Evolutionary conservation across 305 asterid species (phyloP).

Genomic region (Plantago rigida): DNA sequence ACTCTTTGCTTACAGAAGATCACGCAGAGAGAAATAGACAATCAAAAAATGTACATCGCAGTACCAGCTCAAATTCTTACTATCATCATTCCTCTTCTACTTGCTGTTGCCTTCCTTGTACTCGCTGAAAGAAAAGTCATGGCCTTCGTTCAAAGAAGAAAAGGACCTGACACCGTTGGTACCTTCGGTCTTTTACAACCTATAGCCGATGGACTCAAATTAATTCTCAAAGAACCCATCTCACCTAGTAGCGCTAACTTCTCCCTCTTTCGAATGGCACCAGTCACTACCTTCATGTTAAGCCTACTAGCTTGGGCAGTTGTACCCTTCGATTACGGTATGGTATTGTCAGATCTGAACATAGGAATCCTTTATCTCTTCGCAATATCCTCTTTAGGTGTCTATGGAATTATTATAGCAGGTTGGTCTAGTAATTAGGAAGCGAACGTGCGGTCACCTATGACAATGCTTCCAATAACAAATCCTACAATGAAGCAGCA

Average conservation of each 20-base stretch:
- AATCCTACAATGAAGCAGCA: too few species aligned
- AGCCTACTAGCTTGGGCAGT: too few species aligned
- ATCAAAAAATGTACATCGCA: too few species aligned
- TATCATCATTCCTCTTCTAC: not conserved
- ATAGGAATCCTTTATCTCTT: too few species aligned
- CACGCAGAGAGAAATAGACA: too few species aligned
- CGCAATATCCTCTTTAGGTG: too few species aligned
- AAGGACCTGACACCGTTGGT: not conserved
- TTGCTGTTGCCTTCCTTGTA: not conserved
- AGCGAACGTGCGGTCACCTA: not conserved
- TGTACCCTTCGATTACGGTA: too few species aligned
- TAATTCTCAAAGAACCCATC: not conserved
- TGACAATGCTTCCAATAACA: not conserved
- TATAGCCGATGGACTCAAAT: not conserved
- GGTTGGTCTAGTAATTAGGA: constrained; percentile 1
- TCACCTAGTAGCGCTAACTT: too few species aligned
- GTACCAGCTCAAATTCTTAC: not conserved
- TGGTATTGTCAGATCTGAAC: too few species aligned
- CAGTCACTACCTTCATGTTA: too few species aligned
- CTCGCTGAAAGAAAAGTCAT: not conserved
- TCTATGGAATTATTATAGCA: not conserved
- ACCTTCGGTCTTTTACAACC: constrained; percentile 3
- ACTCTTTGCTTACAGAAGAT: too few species aligned
- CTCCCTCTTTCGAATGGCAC: too few species aligned
- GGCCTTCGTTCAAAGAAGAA: constrained; percentile 8